Base-by-base conservation (phyloP, 352 stramenopile genomes). In the Pythium monospermum region DNA sequence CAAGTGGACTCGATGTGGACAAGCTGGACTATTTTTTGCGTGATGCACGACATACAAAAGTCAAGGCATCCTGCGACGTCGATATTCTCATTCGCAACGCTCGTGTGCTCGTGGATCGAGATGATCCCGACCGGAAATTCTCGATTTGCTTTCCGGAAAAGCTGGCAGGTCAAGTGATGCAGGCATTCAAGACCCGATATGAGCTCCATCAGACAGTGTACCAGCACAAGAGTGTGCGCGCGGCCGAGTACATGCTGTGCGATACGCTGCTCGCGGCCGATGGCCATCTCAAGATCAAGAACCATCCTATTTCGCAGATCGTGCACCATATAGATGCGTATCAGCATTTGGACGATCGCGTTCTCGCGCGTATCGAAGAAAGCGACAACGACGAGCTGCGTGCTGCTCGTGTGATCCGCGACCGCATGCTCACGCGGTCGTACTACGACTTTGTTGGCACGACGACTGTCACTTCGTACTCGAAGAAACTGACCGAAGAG, bases 1-100 rank as follows among this genome's bases (percentile, higher is more conserved):
- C 80, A 15, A 94, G 79, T 35, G 85, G 83, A 11, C 60, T 96
- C 0, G 87, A 96, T 37, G 84, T 95, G 7, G 87, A 96, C 67
- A 96, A 96, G 57, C 66, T 96, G 2, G 87, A 96, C 52, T 96
- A 96, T 44, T 94, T 95, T 39, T 72, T 92, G 61, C 78, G 87
- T 7, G 87, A 96, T 42, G 78, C 81, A 0, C 57, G 72, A 7
- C 73, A 93, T 26, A 88, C 84, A 0, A 86, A 86, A 4, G 79
- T 76, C 2, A 87, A 88, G 57, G 70, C 80, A 27, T 83, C 68
- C 16, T 92, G 82, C 30, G 79, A 94, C 31, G 76, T 77, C 0
- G 66, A 86, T 3, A 50, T 92, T 44, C 57, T 95, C 13, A 83
- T 96, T n/a, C 65, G 64, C 15, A 89, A 78, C 43, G 78, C 76